Evolutionary conservation across 352 stramenopile genomes (phyloP), one percentile per base, ranked within the genome.

Genomic region (Phytophthora kernoviae): DNA sequence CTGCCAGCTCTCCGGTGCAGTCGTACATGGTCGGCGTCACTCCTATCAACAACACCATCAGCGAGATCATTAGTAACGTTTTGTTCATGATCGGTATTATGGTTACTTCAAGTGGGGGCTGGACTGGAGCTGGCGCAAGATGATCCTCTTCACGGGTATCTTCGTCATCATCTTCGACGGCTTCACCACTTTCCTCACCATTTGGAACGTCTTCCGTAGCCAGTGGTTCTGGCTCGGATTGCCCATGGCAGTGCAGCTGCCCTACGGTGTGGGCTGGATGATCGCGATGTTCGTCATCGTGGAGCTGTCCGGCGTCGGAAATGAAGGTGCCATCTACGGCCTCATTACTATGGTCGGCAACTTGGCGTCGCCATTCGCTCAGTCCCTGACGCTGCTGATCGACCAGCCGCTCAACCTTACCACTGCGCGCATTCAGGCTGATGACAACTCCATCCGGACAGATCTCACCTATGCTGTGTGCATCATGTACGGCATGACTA

Each of bases 91-190:
- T 14, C 1, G 64, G 58, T 26, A 65, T 82, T 15, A 62, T 64
- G 36, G 10, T 60, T 21, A 75, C 65, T 0, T 60, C 45, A 12
- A 77, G 53, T 79, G 52, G 44, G 73, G 73, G 1, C 56, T 81
- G 21, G 43, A 68, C 20, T 81, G 73, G 73, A 72, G 59, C 59
- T 81, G 73, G 73, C 68, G 73, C 12, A 53, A 26, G 39, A 76
- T 75, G 53, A 64, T 65, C 22, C 47, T 66, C 10, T 42, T 79
- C 27, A 75, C 59, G 6, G 47, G 57, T 15, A 43, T 58, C 0
- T 17, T 51, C 9, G 65, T 75, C 24, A 58, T 68, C n/a, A 21
- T 65, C 8, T 41, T 81, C 0, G 70, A 78, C 37, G 47, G 49
- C 20, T 54, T 67, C 0, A 30, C 52, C 1, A 52, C 62, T 1